Conservation (phyloP, 1,284 basidiomycete species). For the Malassezia nana region DNA sequence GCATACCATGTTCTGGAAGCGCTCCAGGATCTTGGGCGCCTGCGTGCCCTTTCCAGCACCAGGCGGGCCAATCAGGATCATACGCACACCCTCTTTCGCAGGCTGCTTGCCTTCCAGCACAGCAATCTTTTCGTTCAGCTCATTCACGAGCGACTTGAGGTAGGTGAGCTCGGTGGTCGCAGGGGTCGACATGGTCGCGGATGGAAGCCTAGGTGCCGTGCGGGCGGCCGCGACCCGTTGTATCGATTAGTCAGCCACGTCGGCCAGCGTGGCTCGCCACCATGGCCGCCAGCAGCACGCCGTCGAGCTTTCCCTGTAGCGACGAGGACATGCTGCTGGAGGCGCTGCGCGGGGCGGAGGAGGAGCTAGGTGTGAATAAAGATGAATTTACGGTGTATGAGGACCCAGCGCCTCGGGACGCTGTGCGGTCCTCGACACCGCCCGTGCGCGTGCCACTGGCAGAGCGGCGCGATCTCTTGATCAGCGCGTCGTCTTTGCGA, state of each 20-base stretch:
- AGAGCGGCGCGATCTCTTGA: neutral
- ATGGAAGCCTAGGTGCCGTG: neutral
- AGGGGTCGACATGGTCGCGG: constrained; percentile 1
- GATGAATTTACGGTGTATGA: neutral
- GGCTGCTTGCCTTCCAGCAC: constrained; percentile 28
- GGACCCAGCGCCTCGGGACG: neutral
- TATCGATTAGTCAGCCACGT: neutral
- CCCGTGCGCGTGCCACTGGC: neutral
- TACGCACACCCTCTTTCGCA: constrained; percentile 52
- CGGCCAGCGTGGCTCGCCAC: neutral
- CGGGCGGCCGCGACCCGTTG: neutral
- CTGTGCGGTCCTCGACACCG: neutral
- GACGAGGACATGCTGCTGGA: constrained; percentile 4
- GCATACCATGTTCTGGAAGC: constrained; percentile 74
- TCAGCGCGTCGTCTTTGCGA: too few species aligned
- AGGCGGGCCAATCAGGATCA: constrained; percentile 88
- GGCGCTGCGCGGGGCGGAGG: neutral
- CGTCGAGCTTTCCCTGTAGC: constrained; percentile 6
- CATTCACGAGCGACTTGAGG: constrained; percentile 42
- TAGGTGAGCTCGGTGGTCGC: constrained; percentile 31
- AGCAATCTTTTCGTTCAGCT: constrained; percentile 42
- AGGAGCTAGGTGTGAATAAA: too few species aligned
- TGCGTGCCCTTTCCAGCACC: constrained; percentile 99
- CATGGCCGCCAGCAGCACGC: neutral
- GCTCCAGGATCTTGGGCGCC: constrained; percentile 80